Evolutionary conservation across 2,329 filamentous ascomycete genomes (phyloP), one percentile per base, ranked within the genome.

Genomic region (Aspergillus nomiae): DNA sequence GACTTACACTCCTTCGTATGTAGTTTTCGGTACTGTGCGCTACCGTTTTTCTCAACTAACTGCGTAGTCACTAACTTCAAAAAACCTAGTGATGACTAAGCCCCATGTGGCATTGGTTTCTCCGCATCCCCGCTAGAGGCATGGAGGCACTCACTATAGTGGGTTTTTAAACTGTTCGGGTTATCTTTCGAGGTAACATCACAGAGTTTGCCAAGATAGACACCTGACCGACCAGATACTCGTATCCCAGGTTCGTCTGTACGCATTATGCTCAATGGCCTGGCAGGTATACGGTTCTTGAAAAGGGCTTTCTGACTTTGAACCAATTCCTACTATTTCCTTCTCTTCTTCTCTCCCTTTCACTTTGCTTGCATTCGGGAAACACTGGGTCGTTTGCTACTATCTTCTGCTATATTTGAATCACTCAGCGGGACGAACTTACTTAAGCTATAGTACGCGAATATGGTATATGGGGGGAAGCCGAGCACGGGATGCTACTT

Each of bases 381-480:
- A 21, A 7, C 16, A 4, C 9, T 45, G 8, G 16, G 4, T 34
- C 9, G n/a, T 16, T 60, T 34, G n/a, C 14, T 43, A 19, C 34
- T 21, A n/a, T n/a, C 9, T 34, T 26, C 45, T 34, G 14, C 11
- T 26, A 26, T 48, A 48, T 11, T 2, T 28, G 24, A 19, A 24
- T 24, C 21, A 46, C 21, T 19, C 38, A 41, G 16, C 9, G 43
- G 21, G 24, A 24, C 21, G 48, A 28, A n/a, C 19, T n/a, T 19
- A 53, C 21, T 41, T 16, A 16, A 38, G 19, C n/a, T 19, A 43
- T 26, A 58, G 34, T 51, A 60, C 54, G 56, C 45, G 58, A 70
- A 38, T 51, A 80, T 80, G 78, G 78, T 80, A 55, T 80, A 80
- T 71, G 74, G 73, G 51, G 76, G 76, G 14, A 78, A 74, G 60